Evolutionary conservation across 2,329 filamentous ascomycete species (phyloP), one percentile per base, ranked within the genome.

Genomic region (Ceratocystis harringtonii): DNA sequence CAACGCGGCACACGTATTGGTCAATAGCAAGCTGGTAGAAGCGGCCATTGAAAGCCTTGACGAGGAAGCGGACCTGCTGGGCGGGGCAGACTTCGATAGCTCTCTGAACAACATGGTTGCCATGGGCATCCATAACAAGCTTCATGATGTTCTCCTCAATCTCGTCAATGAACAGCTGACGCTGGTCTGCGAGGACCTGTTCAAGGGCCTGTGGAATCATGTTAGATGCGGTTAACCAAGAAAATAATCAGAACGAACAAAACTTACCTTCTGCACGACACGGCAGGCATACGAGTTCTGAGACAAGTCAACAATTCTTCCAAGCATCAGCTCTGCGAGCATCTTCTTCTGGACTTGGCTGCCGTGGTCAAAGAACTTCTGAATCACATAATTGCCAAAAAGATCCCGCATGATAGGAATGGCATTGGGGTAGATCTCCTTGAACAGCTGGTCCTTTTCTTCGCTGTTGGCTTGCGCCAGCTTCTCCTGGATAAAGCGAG

Each of bases 381-480:
- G 94, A 48, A 97, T 92, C 44, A 99, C 94, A 72, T 97, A 99
- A 74, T 99, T 99, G 64, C 94, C 94, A 72, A 96, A 99, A 0
- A 97, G 87, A 73, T 97, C 94, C 58, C 87, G 92, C 90, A 96
- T 96, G 61, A 99, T 78, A 72, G 92, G 90, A 36, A 95, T 75
- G 1, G 88, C 85, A 70, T 99, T 94, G 0, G 85, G 83, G 70
- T 89, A 83, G 58, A 99, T 90, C 74, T 97, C 94, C 0, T 81
- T 80, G 78, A 96, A 97, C 0, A 97, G 83, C 65, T 86, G 86
- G 41, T 95, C 90, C 75, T 96, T 97, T 72, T 96, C 92, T 68
- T 97, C 94, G 71, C 91, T 96, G 73, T 95, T 96, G 65, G 94
- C 94, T 1, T 85, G 88, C 74, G 94, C 89, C 2, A 99, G 81